Evolutionary conservation across 768 basidiomycete genomes (phyloP).

Genomic region (Favolaschia claudopus): DNA sequence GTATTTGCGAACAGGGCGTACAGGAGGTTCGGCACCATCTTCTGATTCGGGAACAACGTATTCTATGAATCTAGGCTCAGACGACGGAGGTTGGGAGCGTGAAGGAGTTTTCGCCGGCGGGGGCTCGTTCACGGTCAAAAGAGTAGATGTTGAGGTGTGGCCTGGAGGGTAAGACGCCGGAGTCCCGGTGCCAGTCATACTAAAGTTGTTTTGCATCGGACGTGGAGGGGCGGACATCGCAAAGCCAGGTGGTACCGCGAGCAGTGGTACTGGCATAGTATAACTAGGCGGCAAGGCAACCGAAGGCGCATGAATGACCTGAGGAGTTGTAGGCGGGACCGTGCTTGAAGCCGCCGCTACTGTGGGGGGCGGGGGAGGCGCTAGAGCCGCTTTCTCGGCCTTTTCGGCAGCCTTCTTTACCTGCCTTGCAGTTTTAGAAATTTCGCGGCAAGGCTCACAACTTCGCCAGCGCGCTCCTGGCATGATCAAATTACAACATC

Average conservation of each 20-base stretch:
- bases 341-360: no score
- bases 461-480: conserved; percentile 55
- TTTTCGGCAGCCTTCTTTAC: conserved; percentile 22
- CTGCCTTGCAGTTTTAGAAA: conserved; percentile 39
- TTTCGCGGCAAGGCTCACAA: conserved; percentile 53
- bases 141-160: conserved; percentile 11
- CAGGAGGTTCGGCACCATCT: neutral
- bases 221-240: no score
- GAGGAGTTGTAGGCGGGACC: no score
- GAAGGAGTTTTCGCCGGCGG: neutral
- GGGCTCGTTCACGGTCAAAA: conserved; percentile 12
- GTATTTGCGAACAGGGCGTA: conserved; percentile 11
- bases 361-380: no score
- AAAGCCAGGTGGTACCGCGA: no score
- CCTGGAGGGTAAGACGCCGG: neutral
- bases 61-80: no score
- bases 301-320: no score
- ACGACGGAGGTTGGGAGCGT: neutral
- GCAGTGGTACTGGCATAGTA: no score
- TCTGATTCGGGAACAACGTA: no score
- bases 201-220: no score
- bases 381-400: no score
- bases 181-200: neutral
- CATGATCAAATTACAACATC: conserved; percentile 53
- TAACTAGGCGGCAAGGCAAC: no score